A percentile compares a stretch with the other conserved stretches of the same genome.
Conservation (phyloP, 2,329 filamentous ascomycete genomes). For the Clarireedia homoeocarpa region DNA sequence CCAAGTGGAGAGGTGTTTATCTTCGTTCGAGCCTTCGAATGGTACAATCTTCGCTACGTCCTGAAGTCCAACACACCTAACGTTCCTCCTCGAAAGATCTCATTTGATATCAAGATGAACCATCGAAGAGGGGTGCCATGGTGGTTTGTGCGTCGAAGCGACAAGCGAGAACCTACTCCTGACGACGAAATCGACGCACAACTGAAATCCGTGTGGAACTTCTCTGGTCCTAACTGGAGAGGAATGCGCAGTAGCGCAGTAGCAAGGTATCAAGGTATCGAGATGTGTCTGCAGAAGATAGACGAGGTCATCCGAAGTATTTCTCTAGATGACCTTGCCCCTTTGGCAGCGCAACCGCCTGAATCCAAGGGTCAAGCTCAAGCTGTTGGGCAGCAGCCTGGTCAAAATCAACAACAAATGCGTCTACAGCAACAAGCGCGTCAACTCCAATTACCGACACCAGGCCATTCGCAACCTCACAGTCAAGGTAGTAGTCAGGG, state of each 20-base stretch:
- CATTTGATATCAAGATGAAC: slow-evolving; percentile 45
- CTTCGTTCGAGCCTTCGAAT: slow-evolving; percentile 47
- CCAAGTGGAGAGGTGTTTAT: slow-evolving; percentile 42
- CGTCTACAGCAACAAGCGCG: neutral
- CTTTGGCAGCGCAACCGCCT: neutral
- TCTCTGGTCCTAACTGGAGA: slow-evolving; percentile 38
- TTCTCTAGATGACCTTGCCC: slow-evolving; percentile 1
- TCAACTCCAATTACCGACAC: slow-evolving; percentile 11
- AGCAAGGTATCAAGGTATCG: slow-evolving; percentile 34
- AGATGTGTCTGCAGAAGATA: slow-evolving; percentile 26
- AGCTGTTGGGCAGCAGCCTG: neutral
- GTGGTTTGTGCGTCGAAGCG: slow-evolving; percentile 27
- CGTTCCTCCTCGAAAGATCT: slow-evolving; percentile 33
- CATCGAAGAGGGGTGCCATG: slow-evolving; percentile 37
- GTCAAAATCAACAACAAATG: neutral
- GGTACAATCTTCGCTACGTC: slow-evolving; percentile 48
- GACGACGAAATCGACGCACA: slow-evolving; percentile 31
- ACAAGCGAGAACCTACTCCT: slow-evolving; percentile 15
- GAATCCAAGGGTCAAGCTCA: slow-evolving; percentile 5
- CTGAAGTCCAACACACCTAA: slow-evolving; percentile 27
- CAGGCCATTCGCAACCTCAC: slow-evolving; percentile 13
- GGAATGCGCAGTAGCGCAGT: slow-evolving; percentile 43
- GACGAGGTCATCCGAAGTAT: slow-evolving; percentile 22
- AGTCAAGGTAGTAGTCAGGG: slow-evolving; percentile 9
- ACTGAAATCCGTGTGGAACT: slow-evolving; percentile 40